Conservation (phyloP, 805 yeast species). For the Grigorovia transvaalensis region DNA sequence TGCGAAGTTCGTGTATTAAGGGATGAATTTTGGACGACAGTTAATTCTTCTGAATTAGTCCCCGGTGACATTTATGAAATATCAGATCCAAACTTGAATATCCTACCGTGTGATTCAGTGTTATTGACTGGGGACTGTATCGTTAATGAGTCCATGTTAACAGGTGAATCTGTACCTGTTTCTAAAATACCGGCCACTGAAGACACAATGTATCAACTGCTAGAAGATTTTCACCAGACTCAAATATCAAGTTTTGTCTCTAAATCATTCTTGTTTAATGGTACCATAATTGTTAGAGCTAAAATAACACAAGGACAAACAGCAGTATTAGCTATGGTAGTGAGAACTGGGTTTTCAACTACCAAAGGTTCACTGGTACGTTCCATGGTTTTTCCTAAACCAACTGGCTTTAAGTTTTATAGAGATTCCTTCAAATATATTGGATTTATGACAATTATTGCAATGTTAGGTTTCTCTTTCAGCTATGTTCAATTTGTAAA, state of each 20-base stretch:
- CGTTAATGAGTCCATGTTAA: slow-evolving; percentile 94
- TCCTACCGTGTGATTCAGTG: slow-evolving; percentile 83
- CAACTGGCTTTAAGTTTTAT: slow-evolving; percentile 86
- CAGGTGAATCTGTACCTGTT: slow-evolving; percentile 97
- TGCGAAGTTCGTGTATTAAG: slow-evolving; percentile 84
- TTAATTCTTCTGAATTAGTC: slow-evolving; percentile 66
- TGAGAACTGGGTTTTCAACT: slow-evolving; percentile 86
- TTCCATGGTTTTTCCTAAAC: slow-evolving; percentile 95
- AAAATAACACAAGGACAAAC: slow-evolving; percentile 46
- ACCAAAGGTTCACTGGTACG: slow-evolving; percentile 90
- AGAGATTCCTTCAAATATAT: slow-evolving; percentile 91
- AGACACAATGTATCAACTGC: slow-evolving; percentile 47
- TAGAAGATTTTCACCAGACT: slow-evolving; percentile 44
- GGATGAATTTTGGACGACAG: slow-evolving; percentile 84
- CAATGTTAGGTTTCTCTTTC: slow-evolving; percentile 70
- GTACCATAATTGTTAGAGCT: slow-evolving; percentile 80
- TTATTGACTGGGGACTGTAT: slow-evolving; percentile 87
- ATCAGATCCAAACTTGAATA: slow-evolving; percentile 64
- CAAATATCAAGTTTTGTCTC: slow-evolving; percentile 57
- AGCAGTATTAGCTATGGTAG: slow-evolving; percentile 72
- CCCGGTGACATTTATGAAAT: slow-evolving; percentile 96
- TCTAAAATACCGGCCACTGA: slow-evolving; percentile 61
- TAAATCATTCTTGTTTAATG: slow-evolving; percentile 70
- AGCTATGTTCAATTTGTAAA: slow-evolving; percentile 76
- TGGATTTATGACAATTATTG: slow-evolving; percentile 86